These are phyloP conservation scores for Flammula alnicola DNA, from an alignment of 1,284 basidiomycete genomes.

Conservation along the genomic window DNA sequence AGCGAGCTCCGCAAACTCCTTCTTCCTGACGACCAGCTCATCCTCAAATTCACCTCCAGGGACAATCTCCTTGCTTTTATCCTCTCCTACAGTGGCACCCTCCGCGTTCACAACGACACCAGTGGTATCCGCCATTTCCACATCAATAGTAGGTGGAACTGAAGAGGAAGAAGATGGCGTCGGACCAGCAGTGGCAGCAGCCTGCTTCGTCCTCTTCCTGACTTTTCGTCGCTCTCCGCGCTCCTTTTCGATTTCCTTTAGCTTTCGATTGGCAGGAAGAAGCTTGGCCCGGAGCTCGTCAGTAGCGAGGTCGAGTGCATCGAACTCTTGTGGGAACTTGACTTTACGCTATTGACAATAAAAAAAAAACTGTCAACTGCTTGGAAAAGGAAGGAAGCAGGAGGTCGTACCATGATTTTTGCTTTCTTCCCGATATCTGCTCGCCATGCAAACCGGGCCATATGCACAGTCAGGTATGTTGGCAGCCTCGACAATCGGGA, in stretches of 20 bases:
- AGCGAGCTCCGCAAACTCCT: slow-evolving; percentile 69
- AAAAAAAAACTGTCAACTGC: not conserved
- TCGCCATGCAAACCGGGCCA: slow-evolving; percentile 97
- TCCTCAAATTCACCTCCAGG: slow-evolving; percentile 57
- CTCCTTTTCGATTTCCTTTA: slow-evolving; percentile 84
- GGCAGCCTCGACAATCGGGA: slow-evolving; percentile 88
- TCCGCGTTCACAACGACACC: slow-evolving; percentile 13
- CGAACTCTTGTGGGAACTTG: slow-evolving; percentile 89
- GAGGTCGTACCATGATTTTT: slow-evolving; percentile 79
- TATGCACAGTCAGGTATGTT: slow-evolving; percentile 84
- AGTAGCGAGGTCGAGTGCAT: slow-evolving; percentile 83
- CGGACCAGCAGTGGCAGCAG: slow-evolving; percentile 29
- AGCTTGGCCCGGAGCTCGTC: slow-evolving; percentile 80
- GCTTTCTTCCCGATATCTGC: slow-evolving; percentile 90
- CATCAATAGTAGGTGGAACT: slow-evolving; percentile 33
- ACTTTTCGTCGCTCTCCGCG: slow-evolving; percentile 86
- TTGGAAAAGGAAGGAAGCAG: not conserved
- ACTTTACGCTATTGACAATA: slow-evolving; percentile 76
- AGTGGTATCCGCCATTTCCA: slow-evolving; percentile 30
- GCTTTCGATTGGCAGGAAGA: slow-evolving; percentile 69
- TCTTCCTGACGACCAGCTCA: slow-evolving; percentile 61
- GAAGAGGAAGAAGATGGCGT: slow-evolving; percentile 32
- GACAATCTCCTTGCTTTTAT: slow-evolving; percentile 28
- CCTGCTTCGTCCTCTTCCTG: slow-evolving; percentile 71
- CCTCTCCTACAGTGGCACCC: slow-evolving; percentile 28